Conservation (phyloP, 2,329 filamentous ascomycete species). For the Xylariales sp. region DNA sequence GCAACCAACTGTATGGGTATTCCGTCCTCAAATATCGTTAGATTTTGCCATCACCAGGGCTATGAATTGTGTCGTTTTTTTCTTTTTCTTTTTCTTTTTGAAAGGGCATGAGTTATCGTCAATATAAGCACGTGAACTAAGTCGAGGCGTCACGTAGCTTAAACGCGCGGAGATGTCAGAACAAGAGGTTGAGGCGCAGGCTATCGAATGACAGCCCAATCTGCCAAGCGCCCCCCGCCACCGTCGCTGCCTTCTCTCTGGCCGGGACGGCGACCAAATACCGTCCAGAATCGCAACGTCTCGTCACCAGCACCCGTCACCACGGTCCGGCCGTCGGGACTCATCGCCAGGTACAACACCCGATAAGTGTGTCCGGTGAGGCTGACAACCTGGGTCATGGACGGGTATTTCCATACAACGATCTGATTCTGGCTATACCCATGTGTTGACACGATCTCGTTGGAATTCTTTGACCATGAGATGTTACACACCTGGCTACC, state of each 20-base stretch:
- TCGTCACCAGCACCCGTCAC: conserved; percentile 97
- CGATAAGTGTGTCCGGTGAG: conserved; percentile 97
- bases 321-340: conserved; percentile 90
- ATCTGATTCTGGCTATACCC: conserved; percentile 99
- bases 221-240: conserved; percentile 71
- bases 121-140: conserved; percentile 38
- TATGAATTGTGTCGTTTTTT: conserved; percentile 15
- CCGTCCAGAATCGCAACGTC: conserved; percentile 95
- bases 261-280: conserved; percentile 86
- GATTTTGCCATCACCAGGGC: conserved; percentile 26
- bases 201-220: conserved; percentile 86
- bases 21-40: conserved; percentile 40
- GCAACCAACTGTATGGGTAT: conserved; percentile 41
- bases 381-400: conserved; percentile 96
- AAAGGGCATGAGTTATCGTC: conserved; percentile 33
- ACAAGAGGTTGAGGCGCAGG: conserved; percentile 5
- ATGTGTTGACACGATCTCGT: conserved; percentile 96
- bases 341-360: conserved; percentile 96
- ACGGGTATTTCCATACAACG: conserved; percentile 99
- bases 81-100: not conserved
- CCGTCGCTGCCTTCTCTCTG: conserved; percentile 74
- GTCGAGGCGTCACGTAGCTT: conserved; percentile 29
- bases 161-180: conserved; percentile 30
- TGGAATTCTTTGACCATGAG: conserved; percentile 96
- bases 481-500: conserved; percentile 99